Conservation (phyloP, 768 basidiomycete genomes). For the Boletus patriciae region DNA sequence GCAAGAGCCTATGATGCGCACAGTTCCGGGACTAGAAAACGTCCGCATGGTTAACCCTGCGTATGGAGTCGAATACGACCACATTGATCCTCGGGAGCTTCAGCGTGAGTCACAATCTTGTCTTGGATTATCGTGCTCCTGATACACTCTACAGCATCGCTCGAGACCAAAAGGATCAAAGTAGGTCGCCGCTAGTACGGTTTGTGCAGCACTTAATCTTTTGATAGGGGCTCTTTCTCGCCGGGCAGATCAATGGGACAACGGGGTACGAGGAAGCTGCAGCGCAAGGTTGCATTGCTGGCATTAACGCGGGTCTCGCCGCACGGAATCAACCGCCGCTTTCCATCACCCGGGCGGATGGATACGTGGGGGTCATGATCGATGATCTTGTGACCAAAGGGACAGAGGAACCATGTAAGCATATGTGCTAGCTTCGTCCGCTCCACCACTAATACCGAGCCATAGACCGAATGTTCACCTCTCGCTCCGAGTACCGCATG, state of each 20-base stretch:
- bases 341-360: constrained; percentile 77
- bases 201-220: neutral
- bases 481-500: constrained; percentile 88
- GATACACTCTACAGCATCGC: constrained; percentile 50
- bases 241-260: constrained; percentile 91
- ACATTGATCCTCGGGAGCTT: constrained; percentile 83
- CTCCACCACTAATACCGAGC: constrained; percentile 1
- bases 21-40: constrained; percentile 81
- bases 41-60: constrained; percentile 83
- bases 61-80: constrained; percentile 93
- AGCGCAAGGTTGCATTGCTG: constrained; percentile 85
- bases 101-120: constrained; percentile 47
- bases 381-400: constrained; percentile 89
- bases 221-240: constrained; percentile 74
- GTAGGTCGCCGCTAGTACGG: constrained; percentile 32
- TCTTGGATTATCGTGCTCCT: neutral
- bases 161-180: constrained; percentile 83
- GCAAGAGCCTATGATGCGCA: constrained; percentile 80
- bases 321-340: constrained; percentile 58
- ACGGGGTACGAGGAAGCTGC: constrained; percentile 96
- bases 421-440: neutral
- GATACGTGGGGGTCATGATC: constrained; percentile 87
- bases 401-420: constrained; percentile 83
- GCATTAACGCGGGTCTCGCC: constrained; percentile 81
- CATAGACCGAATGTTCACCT: constrained; percentile 91